These are phyloP conservation scores for Globisporangium nagaii DNA, from an alignment of 352 stramenopile species.

Conservation along the genomic window DNA sequence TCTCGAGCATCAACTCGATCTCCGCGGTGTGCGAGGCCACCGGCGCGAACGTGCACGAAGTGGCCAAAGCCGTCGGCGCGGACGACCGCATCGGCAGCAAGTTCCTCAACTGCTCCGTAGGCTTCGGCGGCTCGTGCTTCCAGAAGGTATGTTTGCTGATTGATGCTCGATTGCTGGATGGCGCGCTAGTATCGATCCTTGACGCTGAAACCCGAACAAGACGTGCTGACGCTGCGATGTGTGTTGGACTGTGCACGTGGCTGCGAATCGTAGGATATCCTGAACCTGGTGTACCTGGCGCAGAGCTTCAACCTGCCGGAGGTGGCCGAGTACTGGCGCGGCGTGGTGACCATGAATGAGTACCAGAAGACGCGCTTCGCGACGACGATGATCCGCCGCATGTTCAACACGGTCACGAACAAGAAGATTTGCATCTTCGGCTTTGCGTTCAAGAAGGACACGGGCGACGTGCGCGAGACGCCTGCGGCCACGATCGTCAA, in stretches of 20 bases:
- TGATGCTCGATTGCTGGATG: conserved; percentile 17
- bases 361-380: conserved; percentile 99
- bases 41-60: conserved; percentile 97
- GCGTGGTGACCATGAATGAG: conserved; percentile 99
- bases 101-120: conserved; percentile 98
- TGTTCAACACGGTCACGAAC: conserved; percentile 99
- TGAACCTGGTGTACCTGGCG: conserved; percentile 99
- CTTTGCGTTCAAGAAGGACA: conserved; percentile 99
- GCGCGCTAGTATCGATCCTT: no score
- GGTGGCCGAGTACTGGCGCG: conserved; percentile 98
- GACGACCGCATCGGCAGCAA: conserved; percentile 97
- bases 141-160: conserved; percentile 73
- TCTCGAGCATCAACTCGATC: conserved; percentile 99
- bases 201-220: no score
- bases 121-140: conserved; percentile 99
- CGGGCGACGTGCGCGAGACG: conserved; percentile 98
- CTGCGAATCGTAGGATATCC: conserved; percentile 86
- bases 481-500: conserved; percentile 96
- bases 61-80: conserved; percentile 96
- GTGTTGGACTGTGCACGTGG: no score
- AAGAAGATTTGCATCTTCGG: conserved; percentile 99
- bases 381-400: conserved; percentile 95
- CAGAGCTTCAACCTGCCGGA: conserved; percentile 97
- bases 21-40: conserved; percentile 98
- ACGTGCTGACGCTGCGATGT: not conserved